Percentiles rank a stretch among this genome's conserved stretches.
Conservation (phyloP, 148 eudicot genomes). For the Talinum fruticosum region DNA sequence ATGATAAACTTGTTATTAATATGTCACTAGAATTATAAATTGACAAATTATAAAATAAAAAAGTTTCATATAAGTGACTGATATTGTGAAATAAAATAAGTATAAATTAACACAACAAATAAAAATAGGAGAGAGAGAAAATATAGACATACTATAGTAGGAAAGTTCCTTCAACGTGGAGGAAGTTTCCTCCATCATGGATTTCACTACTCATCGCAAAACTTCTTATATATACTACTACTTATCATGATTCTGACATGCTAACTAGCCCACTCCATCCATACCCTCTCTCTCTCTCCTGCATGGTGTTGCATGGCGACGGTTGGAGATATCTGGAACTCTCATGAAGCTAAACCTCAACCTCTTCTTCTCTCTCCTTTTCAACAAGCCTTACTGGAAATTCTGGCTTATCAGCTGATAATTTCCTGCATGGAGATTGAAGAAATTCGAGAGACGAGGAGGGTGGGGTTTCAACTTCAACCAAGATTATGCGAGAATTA, state of each 20-base stretch:
- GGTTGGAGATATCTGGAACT: not conserved
- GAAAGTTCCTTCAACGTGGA: conserved; percentile 17
- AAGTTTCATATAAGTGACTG: too few species aligned
- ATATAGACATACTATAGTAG: conserved; percentile 1
- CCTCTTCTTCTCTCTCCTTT: not conserved
- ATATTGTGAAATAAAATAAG: too few species aligned
- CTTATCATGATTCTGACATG: too few species aligned
- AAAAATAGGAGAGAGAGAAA: not conserved
- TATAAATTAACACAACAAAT: too few species aligned
- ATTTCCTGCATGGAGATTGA: not conserved
- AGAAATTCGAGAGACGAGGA: not conserved
- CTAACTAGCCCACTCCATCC: not conserved
- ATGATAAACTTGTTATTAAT: too few species aligned
- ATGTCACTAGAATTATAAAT: too few species aligned
- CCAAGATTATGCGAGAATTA: not conserved
- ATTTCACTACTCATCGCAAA: too few species aligned
- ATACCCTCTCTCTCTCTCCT: not conserved
- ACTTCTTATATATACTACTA: too few species aligned
- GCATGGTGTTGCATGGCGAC: conserved; percentile 15
- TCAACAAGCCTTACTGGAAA: not conserved
- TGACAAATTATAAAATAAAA: too few species aligned
- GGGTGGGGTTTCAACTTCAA: not conserved
- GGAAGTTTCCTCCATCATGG: conserved; percentile 22
- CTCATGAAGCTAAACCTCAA: conserved; percentile 3
- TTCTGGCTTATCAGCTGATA: not conserved